Percentiles rank a stretch among this genome's conserved stretches.
Evolutionary conservation across 1,284 basidiomycete genomes (phyloP).

Genomic region (Coniferiporia sulphurascens): DNA sequence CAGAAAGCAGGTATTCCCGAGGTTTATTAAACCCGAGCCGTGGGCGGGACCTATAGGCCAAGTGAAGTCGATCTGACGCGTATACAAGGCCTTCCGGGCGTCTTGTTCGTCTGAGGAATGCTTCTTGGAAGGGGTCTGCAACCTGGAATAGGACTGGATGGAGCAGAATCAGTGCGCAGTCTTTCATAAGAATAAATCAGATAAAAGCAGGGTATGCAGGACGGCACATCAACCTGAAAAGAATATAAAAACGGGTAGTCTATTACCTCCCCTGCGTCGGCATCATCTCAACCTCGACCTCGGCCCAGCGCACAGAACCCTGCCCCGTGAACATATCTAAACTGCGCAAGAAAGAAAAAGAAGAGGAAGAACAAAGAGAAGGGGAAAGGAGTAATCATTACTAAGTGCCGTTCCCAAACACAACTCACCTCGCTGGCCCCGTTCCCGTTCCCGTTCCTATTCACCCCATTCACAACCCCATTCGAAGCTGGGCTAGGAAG

Average conservation of each 20-base stretch:
- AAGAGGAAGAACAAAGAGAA: background rate
- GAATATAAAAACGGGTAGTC: background rate
- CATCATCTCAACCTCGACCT: too few relatives aligned
- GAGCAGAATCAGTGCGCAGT: background rate
- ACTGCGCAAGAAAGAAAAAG: background rate
- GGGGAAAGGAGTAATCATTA: too few relatives aligned
- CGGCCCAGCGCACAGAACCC: too few relatives aligned
- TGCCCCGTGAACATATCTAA: slow-evolving; percentile 18
- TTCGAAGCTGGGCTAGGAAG: background rate
- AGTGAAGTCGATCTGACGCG: slow-evolving; percentile 48
- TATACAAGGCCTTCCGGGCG: slow-evolving; percentile 34
- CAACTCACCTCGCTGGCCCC: background rate
- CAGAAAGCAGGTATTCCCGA: slow-evolving; percentile 96
- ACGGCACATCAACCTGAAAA: background rate
- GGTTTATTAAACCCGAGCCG: slow-evolving; percentile 78
- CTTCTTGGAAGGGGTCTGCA: background rate
- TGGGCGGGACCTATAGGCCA: slow-evolving; percentile 46
- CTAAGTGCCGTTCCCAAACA: too few relatives aligned
- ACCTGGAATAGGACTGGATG: background rate
- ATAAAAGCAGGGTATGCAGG: background rate
- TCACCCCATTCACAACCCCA: background rate
- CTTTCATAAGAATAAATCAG: background rate
- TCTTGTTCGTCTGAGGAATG: background rate
- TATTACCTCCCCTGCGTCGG: too few relatives aligned
- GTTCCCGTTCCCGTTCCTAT: background rate